Base-by-base conservation (phyloP, 768 basidiomycete genomes). In the Suillus bovinus region DNA sequence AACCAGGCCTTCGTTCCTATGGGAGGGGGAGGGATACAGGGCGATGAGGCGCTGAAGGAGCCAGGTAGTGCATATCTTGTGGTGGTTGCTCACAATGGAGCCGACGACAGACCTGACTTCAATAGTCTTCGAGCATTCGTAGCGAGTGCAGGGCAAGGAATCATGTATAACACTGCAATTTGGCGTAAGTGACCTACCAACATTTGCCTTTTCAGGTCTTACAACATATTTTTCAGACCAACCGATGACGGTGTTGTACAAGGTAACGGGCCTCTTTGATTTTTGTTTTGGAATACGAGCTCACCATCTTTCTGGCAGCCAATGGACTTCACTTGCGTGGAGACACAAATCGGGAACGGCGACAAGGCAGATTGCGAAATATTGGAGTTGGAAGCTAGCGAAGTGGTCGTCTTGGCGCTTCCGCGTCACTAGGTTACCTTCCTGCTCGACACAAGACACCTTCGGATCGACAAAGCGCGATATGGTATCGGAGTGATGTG, bases 1-100 rank as follows among this genome's bases (percentile, higher is more conserved):
- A 96, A 89, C 67, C 96, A 98, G 73, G 88, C 91, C 7, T 99
- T 99, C 74, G 84, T 98, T 61, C 96, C 97, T 10, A 94, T 99
- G 93, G 93, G 94, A 5, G 85, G 83, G 27, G 78, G 75, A 22
- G 71, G 68, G 58, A 68, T 65, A 55, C 74, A 67, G 46, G 82
- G 76, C 46, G 82, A 83, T 65, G 74, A 74, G 42, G 79, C 78
- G 34, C 76, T 84, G 65, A 73, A 65, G 29, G 83, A 84, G 27
- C 77, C 83, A 7, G 84, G 82, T 0, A 74, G 77, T 29, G 74
- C 77, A 38, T 96, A 96, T 72, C 77, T 99, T 49, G 93, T 96
- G 13, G 87, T 96, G 20, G 96, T 94, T 2, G 93, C 94, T 13
- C 75, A 89, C 70, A 94, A 91, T 63, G 92, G 90, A 2, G 66